Evolutionary conservation across 23 red algal species (phyloP).

Genomic region (Gracilaria caudata): DNA sequence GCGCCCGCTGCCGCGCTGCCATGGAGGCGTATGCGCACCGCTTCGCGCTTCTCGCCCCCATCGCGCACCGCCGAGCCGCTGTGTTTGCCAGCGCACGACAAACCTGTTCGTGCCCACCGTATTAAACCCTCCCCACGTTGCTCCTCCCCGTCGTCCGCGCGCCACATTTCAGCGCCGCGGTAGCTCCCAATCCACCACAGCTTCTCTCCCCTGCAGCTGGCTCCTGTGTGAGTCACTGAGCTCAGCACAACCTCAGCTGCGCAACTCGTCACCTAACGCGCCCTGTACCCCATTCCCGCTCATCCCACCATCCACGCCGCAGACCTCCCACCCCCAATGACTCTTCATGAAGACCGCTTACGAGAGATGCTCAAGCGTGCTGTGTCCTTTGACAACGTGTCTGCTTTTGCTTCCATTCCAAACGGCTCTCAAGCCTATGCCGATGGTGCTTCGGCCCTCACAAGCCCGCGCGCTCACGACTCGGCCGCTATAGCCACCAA

Average conservation of each 20-base stretch:
- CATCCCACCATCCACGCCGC: neutral
- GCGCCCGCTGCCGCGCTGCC: neutral
- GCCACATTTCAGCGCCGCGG: too few species aligned
- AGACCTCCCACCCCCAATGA: constrained; percentile 6
- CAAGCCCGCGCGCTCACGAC: neutral
- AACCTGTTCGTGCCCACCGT: too few species aligned
- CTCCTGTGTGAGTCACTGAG: too few species aligned
- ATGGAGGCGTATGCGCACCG: neutral
- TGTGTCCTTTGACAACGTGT: constrained; percentile 85
- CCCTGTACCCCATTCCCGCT: neutral
- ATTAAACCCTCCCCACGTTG: too few species aligned
- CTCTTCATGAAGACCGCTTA: constrained; percentile 26
- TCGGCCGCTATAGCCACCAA: constrained; percentile 61
- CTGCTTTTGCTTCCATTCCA: constrained; percentile 79
- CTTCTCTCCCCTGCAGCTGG: too few species aligned
- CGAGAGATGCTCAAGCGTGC: constrained; percentile 71
- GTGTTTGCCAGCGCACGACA: neutral
- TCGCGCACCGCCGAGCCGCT: neutral
- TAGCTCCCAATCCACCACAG: too few species aligned
- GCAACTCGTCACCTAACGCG: neutral
- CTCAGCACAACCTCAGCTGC: too few species aligned
- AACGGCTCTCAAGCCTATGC: neutral
- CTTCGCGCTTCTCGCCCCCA: neutral
- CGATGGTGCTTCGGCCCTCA: neutral
- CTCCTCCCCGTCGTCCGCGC: too few species aligned